Evolutionary conservation across 2,329 filamentous ascomycete genomes (phyloP).

Genomic region (Tolypocladium inflatum): DNA sequence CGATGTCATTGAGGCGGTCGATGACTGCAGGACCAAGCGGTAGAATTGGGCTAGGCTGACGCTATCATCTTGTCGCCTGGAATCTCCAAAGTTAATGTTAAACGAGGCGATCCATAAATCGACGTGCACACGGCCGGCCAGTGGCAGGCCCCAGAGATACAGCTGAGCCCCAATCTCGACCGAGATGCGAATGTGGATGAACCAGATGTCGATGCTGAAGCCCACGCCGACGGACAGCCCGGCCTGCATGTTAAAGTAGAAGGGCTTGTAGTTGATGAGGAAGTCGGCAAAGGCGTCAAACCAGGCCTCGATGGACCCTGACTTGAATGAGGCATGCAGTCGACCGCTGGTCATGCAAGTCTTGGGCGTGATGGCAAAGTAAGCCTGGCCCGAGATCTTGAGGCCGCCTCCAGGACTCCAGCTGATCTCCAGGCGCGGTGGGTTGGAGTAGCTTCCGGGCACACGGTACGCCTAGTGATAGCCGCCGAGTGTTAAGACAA

Average conservation of each 20-base stretch:
- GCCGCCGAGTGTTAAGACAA: conserved; percentile 34
- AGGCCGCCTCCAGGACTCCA: conserved; percentile 22
- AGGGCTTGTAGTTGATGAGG: conserved; percentile 30
- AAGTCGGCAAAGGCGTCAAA: conserved; percentile 31
- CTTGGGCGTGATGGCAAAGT: conserved; percentile 36
- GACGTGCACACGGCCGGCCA: conserved; percentile 13
- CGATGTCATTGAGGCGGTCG: neutral
- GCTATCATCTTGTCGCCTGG: neutral
- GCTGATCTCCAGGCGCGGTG: conserved; percentile 26
- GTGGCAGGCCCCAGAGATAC: conserved; percentile 10
- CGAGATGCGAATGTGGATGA: conserved; percentile 12
- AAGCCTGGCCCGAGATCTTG: conserved; percentile 27
- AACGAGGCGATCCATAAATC: conserved; percentile 16
- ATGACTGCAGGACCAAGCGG: neutral
- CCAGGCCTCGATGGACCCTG: conserved; percentile 24
- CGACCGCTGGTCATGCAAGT: conserved; percentile 30
- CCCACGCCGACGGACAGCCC: conserved; percentile 17
- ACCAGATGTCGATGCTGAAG: conserved; percentile 16
- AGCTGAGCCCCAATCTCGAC: conserved; percentile 10
- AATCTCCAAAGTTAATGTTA: conserved; percentile 12
- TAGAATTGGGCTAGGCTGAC: neutral
- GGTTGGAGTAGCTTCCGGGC: conserved; percentile 26
- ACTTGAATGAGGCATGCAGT: conserved; percentile 17
- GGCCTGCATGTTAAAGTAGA: conserved; percentile 19
- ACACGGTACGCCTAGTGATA: conserved; percentile 27